phyloP scores from a whole-genome alignment of 768 basidiomycete species.

The Tremella fuciformis region DNA sequence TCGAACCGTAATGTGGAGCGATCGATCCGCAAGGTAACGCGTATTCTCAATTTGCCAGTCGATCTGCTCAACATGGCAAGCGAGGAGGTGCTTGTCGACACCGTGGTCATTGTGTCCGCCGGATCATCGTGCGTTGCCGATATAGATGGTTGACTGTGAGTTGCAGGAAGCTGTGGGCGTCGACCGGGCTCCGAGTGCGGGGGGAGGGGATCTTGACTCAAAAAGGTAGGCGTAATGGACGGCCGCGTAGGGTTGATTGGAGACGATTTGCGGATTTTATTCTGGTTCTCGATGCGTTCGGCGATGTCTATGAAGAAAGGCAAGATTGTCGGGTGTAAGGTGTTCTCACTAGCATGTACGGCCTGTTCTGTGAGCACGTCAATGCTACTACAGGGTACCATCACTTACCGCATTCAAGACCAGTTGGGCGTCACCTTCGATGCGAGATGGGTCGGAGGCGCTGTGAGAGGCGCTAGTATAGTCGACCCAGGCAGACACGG shows the following conservation, averaged over 20 bases:
- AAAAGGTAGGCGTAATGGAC: not conserved
- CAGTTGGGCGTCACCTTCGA: conserved; percentile 56
- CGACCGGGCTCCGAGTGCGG: not conserved
- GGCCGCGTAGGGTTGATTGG: not conserved
- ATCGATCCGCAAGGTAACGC: conserved; percentile 85
- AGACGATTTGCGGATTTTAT: conserved; percentile 57
- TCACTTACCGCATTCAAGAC: conserved; percentile 72
- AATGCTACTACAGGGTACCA: no score
- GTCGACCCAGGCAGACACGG: conserved; percentile 41
- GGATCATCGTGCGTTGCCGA: conserved; percentile 5
- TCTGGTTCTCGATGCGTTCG: conserved; percentile 65
- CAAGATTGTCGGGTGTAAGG: conserved; percentile 72
- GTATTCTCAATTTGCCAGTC: conserved; percentile 55
- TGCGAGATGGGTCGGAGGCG: conserved; percentile 4
- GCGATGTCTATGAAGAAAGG: conserved; percentile 80
- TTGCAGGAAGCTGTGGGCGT: not conserved
- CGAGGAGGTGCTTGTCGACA: not conserved
- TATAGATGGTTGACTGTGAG: not conserved
- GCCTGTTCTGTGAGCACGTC: conserved; percentile 20
- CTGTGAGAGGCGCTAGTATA: conserved; percentile 27
- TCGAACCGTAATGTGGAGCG: conserved; percentile 79
- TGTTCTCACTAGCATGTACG: conserved; percentile 81
- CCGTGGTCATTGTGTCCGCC: conserved; percentile 6
- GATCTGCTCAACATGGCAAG: conserved; percentile 41
- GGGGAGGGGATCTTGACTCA: not conserved